Evolutionary conservation across 345 rosid genomes (phyloP), one percentile per base, ranked within the genome.

Genomic region (Brassica cretica): DNA sequence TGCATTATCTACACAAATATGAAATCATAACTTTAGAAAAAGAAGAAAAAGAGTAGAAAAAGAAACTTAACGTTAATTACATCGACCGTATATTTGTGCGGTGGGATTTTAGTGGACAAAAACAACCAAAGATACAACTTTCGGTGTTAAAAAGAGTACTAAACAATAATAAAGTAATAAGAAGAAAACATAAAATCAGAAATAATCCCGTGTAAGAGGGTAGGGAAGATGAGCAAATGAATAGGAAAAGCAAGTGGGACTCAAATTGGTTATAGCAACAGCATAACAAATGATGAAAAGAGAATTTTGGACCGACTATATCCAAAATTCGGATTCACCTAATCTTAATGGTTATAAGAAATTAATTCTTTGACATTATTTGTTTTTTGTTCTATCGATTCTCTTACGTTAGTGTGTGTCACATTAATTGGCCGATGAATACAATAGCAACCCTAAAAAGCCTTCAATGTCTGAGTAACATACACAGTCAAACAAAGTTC

Each of bases 101-200:
- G 44, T 32, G 59, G 64, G 30, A 35, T 35, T 58, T 29, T 24
- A 37, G 59, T 64, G 66, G 80, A 39, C 78, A 3, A 59, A 60
- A 33, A 16, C 33, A 63, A 60, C 35, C 59, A 55, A 71, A 64
- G 16, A 55, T 16, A 18, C 9, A 59, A 66, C 81, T 78, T 71
- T 78, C 81, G 77, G 81, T 78, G 73, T 59, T 11, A 15, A 29
- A 29, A 78, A 72, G 56, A 78, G 73, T 72, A 66, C 5, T 62
- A 11, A 53, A 15, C 24, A 60, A 35, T 39, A n/a, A 77, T 53
- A 39, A 65, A 37, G 49, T 21, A 29, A 16, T 3, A 6, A 55
- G 15, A 3, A 55, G 8, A 37, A 24, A 18, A 27, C 46, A 9
- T 5, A 63, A 27, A 8, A 24, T 24, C 32, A 24, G 7, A 60